Evolutionary conservation across 2,329 filamentous ascomycete genomes (phyloP).

Genomic region (Teratosphaeria viscida): DNA sequence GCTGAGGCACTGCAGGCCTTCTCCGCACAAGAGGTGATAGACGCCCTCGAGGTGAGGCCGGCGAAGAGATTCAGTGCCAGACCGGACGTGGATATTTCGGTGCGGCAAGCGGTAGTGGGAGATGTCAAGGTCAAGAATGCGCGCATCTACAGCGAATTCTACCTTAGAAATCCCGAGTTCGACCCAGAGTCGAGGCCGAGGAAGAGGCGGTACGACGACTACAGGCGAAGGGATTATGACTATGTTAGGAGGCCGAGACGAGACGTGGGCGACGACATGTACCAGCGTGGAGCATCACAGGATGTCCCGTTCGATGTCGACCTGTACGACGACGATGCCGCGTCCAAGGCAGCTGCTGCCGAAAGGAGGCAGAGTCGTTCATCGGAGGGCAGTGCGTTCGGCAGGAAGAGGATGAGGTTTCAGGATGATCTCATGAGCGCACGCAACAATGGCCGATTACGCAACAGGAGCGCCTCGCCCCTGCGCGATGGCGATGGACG

Average conservation of each 20-base stretch:
- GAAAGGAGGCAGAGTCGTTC: conserved; percentile 2
- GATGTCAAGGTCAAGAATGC: conserved; percentile 77
- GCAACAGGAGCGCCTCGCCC: conserved; percentile 52
- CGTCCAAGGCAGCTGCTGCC: conserved; percentile 3
- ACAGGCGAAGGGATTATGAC: conserved; percentile 15
- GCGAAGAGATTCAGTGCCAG: conserved; percentile 60
- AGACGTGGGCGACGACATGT: conserved; percentile 35
- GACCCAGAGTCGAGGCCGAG: conserved; percentile 61
- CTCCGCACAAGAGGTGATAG: conserved; percentile 22
- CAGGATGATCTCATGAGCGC: conserved; percentile 23
- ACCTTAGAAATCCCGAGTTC: conserved; percentile 80
- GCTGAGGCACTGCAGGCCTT: conserved; percentile 44
- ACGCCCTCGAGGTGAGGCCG: conserved; percentile 51
- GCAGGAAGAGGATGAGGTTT: conserved; percentile 8
- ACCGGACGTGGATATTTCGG: conserved; percentile 57
- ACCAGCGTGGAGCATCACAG: conserved; percentile 16
- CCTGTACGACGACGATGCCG: conserved; percentile 67
- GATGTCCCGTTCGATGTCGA: conserved; percentile 55
- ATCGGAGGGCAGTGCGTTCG: conserved; percentile 4
- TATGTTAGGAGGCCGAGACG: conserved; percentile 43
- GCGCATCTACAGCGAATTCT: conserved; percentile 75
- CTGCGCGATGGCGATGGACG: conserved; percentile 37
- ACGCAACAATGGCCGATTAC: conserved; percentile 35
- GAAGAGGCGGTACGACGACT: conserved; percentile 4
- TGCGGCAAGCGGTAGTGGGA: conserved; percentile 61